Evolutionary conservation across 106 monocot genomes (phyloP), one percentile per base, ranked within the genome.

Genomic region (Acorus gramineus): DNA sequence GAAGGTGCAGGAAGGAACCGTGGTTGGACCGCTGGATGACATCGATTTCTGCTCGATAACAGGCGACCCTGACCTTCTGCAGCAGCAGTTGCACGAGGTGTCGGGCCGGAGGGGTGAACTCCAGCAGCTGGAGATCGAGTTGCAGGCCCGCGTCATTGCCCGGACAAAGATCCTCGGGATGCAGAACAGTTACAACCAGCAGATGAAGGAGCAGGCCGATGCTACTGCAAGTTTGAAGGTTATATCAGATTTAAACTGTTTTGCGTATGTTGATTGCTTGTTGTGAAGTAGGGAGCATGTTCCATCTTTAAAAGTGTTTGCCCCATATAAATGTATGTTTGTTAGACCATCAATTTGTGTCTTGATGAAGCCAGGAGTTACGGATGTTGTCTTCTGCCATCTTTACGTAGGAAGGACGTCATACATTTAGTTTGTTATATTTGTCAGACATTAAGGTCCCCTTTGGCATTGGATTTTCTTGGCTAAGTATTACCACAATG

Each of bases 141-240:
- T 79, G 14, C 68, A 42, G 48, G 73, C 78, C 4, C 78, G 65
- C 64, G 42, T 52, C 11, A 54, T 79, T 59, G 73, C 73, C 45
- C 73, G 69, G 55, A 54, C 73, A 28, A 67, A 64, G 62, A 73
- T 79, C 51, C 9, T 79, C 53, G 64, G 55, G 7, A 7, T 69
- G 8, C 73, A 65, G 64, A 65, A 59, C 50, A 57, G 56, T 2
- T 79, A 10, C 49, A 73, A 79, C 5, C 44, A 53, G 28, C 67
- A 59, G 59, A 52, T 79, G 50, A 73, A 79, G 72, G 78, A 79
- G 59, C 73, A 73, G 42, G 8, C 64, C 10, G 50, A 68, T 73
- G 73, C 51, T 3, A 43, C 12, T 44, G 12, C 10, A 55, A 55
- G 79, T 42, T 73, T 92, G 4, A 92, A 92, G 98, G 98, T 98